Percentiles rank a stretch among this genome's conserved stretches.
These are phyloP conservation scores for Limnomonas spitsbergensis DNA, from an alignment of 139 green algal genomes.

Conservation along the genomic window DNA sequence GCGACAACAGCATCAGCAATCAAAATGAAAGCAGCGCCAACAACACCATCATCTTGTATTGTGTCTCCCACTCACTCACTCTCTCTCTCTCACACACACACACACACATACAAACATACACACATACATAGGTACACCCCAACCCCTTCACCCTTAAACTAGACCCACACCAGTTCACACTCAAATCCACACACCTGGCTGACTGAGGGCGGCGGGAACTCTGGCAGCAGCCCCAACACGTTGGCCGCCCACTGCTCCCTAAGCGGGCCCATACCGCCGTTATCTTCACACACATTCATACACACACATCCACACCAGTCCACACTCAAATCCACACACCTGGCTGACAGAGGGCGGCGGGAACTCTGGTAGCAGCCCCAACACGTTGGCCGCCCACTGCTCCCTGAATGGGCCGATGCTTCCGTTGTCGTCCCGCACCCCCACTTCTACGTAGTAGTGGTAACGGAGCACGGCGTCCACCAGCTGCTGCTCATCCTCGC, in stretches of 20 bases:
- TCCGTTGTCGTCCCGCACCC: slow-evolving; percentile 37
- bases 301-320: not conserved
- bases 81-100: no score
- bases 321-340: not conserved
- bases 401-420: slow-evolving; percentile 55
- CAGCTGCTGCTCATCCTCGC: slow-evolving; percentile 11
- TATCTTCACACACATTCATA: not conserved
- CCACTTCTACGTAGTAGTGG: slow-evolving; percentile 66
- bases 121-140: no score
- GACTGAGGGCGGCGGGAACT: slow-evolving; percentile 12
- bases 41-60: no score
- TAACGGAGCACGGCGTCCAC: slow-evolving; percentile 44
- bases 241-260: slow-evolving; percentile 61
- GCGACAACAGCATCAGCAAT: no score
- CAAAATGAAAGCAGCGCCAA: no score
- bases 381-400: slow-evolving; percentile 60
- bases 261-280: slow-evolving; percentile 31
- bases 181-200: slow-evolving; percentile 1
- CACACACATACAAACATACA: no score
- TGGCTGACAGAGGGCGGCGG: slow-evolving; percentile 15
- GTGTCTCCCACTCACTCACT: no score
- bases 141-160: no score
- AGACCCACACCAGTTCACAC: not conserved
- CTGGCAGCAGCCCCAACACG: slow-evolving; percentile 55
- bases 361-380: slow-evolving; percentile 52